These are phyloP conservation scores for Geotrichum phurueaensis DNA, from an alignment of 1,139 yeast species.

Conservation along the genomic window DNA sequence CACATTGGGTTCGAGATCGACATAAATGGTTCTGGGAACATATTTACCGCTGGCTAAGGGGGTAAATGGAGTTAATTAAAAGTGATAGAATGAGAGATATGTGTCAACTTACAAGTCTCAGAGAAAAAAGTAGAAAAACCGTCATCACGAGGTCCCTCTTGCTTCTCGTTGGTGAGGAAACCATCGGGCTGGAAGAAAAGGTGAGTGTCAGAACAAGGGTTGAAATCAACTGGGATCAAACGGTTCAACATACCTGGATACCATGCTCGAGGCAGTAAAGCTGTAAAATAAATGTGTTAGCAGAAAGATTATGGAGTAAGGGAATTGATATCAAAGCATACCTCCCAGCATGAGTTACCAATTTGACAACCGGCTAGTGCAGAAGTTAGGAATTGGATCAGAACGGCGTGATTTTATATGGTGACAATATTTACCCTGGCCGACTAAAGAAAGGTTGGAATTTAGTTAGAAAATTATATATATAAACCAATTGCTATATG, in stretches of 20 bases:
- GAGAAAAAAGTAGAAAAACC: conserved; percentile 94
- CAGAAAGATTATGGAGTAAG: background rate
- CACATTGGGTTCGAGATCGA: conserved; percentile 95
- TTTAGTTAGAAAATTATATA: background rate
- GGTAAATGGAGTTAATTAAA: too few species aligned
- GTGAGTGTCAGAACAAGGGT: too few species aligned
- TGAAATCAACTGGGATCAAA: too few species aligned
- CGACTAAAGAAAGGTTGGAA: background rate
- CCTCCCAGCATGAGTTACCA: conserved; percentile 98
- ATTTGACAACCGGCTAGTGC: conserved; percentile 90
- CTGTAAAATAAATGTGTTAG: conserved; percentile 19
- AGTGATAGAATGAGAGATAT: too few species aligned
- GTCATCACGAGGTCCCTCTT: conserved; percentile 82
- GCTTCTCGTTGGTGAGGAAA: conserved; percentile 36
- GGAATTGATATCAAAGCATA: conserved; percentile 28
- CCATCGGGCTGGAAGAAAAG: conserved; percentile 37
- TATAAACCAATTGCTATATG: background rate
- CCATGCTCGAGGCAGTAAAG: conserved; percentile 93
- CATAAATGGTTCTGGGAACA: conserved; percentile 96
- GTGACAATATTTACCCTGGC: background rate
- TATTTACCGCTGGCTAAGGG: conserved; percentile 62
- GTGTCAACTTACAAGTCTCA: conserved; percentile 55
- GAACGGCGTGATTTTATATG: background rate
- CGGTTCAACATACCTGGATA: conserved; percentile 43
- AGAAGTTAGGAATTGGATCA: background rate